Evolutionary conservation across 2,329 filamentous ascomycete species (phyloP), one percentile per base, ranked within the genome.

Genomic region (Ophiostoma himal-ulmi): DNA sequence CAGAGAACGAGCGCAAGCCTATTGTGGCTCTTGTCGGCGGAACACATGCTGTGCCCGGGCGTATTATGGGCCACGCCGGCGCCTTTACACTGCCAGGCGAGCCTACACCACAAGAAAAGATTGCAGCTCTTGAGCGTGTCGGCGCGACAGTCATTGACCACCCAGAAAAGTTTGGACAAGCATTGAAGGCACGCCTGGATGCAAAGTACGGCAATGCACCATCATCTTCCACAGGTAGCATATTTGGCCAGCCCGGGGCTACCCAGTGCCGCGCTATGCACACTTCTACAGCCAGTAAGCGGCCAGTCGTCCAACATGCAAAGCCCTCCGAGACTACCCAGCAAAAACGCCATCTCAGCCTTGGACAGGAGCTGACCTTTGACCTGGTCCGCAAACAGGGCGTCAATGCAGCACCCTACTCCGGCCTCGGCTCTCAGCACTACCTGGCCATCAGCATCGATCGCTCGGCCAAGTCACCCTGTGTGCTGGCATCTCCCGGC

Each of bases 21-120:
- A 91, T 94, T 64, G 88, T 90, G 76, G 91, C 88, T 66, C 81
- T 93, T 6, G 83, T 94, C 37, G 90, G 86, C 39, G 91, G 91
- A 5, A 80, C 88, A 67, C 80, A 86, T 73, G 89, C 89, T n/a
- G 84, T 85, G 6, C 80, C 82, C 20, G 88, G 88, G 17, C 84
- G 85, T 30, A 84, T 92, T 62, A 93, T 94, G 90, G 91, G 91
- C 11, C 91, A 94, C 77, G 90, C 91, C 11, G 91, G 91, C 62
- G 91, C 91, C 17, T 92, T 91, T 82, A 82, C 83, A 69, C 83
- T 88, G 1, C 83, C 87, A 7, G 89, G 89, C 26, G 90, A 94
- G 76, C 85, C 88, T 3, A 83, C 83, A 72, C 86, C 88, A 0
- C 79, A 82, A 54, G 82, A 84, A n/a, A 94, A 94, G 78, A 86